Base-by-base conservation (phyloP, 2,329 filamentous ascomycete genomes). In the Fusarium virguliforme region DNA sequence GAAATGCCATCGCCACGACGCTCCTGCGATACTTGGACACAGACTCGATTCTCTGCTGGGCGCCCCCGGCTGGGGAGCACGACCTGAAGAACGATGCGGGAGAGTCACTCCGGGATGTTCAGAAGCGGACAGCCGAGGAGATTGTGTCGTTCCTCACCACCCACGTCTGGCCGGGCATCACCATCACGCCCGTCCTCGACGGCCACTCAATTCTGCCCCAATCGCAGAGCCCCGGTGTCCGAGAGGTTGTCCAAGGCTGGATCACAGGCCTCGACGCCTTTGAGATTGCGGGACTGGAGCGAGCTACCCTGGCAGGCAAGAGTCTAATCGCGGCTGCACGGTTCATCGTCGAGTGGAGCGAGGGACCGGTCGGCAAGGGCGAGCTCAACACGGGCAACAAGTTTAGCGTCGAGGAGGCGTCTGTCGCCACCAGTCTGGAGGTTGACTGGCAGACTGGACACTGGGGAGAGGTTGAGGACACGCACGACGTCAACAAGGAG, bases 381-480 rank as follows among this genome's bases (percentile, higher is more conserved):
- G 82, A 80, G 6, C 57, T 74, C 8, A 71, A 70, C 30, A 65
- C 32, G 7, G 81, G 78, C 35, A 75, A 75, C 55, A 75, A 67
- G 62, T 98, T 97, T 78, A 92, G 93, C 0, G 90, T 97, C 12
- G 92, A 97, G 76, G 90, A 97, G 79, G 95, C 95, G 1, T 91
- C 93, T 0, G 85, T 87, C 75, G 91, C 92, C 13, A 90, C 92
- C 6, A 97, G 89, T 75, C 80, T 97, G 43, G 96, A 99, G 84
- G 94, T 97, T 15, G 87, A 89, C 70, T 98, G 94, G 91, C 96
- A 99, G 87, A 97, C 91, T 1, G 85, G 88, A 30, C 91, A 92
- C 81, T 98, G 96, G 95, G 96, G 96, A 8, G 95, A 97, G 85
- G 96, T 99, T 1, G 96, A 99, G 80, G 95, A 99, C 81, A 97